A percentile compares a stretch with the other conserved stretches of the same genome.
phyloP scores from a whole-genome alignment of 2,329 filamentous ascomycete species.

The Trichoderma atroviride region DNA sequence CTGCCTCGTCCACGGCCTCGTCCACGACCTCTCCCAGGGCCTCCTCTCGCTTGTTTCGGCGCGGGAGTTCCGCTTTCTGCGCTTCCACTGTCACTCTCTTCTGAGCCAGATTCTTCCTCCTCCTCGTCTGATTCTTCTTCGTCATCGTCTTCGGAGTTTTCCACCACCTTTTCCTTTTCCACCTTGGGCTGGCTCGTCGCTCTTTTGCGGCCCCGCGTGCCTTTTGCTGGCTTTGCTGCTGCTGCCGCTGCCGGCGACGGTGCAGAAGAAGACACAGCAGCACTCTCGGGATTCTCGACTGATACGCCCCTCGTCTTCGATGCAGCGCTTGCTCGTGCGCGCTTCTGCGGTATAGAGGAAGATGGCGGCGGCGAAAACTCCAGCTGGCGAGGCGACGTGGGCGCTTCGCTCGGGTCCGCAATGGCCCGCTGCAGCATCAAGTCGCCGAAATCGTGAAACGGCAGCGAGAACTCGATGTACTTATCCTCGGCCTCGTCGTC shows the following conservation, averaged over 20 bases:
- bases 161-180: conserved; percentile 37
- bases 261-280: conserved; percentile 46
- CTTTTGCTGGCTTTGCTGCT: conserved; percentile 44
- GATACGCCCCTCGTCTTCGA: conserved; percentile 45
- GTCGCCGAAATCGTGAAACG: conserved; percentile 50
- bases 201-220: conserved; percentile 49
- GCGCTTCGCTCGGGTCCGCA: conserved; percentile 51
- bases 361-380: conserved; percentile 41
- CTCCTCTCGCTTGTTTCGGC: conserved; percentile 42
- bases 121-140: conserved; percentile 37
- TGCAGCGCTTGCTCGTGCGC: conserved; percentile 47
- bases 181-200: conserved; percentile 46
- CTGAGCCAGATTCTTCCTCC: conserved; percentile 39
- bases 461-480: conserved; percentile 69
- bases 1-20: conserved; percentile 40
- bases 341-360: conserved; percentile 42
- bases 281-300: conserved; percentile 52
- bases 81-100: conserved; percentile 40
- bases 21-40: conserved; percentile 37
- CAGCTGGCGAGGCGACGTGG: conserved; percentile 50
- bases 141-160: conserved; percentile 41
- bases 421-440: conserved; percentile 50
- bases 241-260: conserved; percentile 35
- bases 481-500: conserved; percentile 61
- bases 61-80: conserved; percentile 44